A percentile compares a stretch with the other conserved stretches of the same genome.
Conservation (phyloP, 345 rosid species). For the Ailanthus altissimus region DNA sequence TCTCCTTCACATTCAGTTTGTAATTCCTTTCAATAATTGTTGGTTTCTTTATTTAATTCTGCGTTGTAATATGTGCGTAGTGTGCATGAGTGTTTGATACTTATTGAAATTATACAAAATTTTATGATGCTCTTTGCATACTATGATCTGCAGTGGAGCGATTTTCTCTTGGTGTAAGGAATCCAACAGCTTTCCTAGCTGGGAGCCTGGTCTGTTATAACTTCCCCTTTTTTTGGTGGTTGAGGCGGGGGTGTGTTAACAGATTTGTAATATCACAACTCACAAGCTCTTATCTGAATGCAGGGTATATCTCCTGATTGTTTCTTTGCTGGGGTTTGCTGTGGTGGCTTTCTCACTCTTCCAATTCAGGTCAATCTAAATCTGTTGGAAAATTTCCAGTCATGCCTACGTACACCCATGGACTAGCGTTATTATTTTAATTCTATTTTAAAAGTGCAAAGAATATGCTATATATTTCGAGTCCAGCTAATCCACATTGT, state of each 20-base stretch:
- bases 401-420: not conserved
- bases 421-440: not conserved
- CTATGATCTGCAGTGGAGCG: slow-evolving; percentile 70
- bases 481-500: no score
- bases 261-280: not conserved
- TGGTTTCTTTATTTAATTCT: not conserved
- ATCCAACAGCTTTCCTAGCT: slow-evolving; percentile 84
- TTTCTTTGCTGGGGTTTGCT: slow-evolving; percentile 93
- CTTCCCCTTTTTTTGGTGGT: not conserved
- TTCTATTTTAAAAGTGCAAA: not conserved
- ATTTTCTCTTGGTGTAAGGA: slow-evolving; percentile 80
- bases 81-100: slow-evolving; percentile 7
- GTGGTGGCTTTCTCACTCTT: slow-evolving; percentile 87
- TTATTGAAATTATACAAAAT: not conserved
- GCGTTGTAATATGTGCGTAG: not conserved
- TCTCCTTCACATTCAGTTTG: not conserved
- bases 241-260: not conserved
- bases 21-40: not conserved
- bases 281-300: slow-evolving; percentile 1
- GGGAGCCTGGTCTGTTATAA: slow-evolving; percentile 66
- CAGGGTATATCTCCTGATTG: slow-evolving; percentile 87
- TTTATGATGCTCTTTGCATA: slow-evolving; percentile 17
- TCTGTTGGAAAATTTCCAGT: not conserved
- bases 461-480: no score
- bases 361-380: slow-evolving; percentile 65